Base-by-base conservation (phyloP, 371 early-diverging fungal genomes). In the Mucor circinelloides region DNA sequence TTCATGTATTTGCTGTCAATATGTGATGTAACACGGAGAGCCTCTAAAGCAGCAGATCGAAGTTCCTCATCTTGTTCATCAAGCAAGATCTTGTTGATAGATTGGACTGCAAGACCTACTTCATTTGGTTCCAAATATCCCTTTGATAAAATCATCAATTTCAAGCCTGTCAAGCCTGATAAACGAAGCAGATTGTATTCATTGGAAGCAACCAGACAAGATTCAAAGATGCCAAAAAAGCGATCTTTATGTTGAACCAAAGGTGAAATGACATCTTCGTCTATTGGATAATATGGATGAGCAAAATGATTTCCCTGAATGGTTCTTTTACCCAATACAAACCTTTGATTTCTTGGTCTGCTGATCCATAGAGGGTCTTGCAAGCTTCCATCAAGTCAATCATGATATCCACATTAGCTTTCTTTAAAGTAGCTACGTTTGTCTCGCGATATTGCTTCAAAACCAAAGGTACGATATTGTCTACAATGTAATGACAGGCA, bases 101-200 rank as follows among this genome's bases (percentile, higher is more conserved):
- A 83, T 64, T 86, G 88, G 0, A 88, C 75, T 15, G 83, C 85
- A 55, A 87, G 67, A 12, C 83, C 87, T 13, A 83, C 77, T 75
- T 93, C 93, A 56, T 91, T 84, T 10, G 81, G 71, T 12, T 78
- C 73, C 28, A 93, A 70, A 61, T 83, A 89, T 7, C 78, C 74
- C 17, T 78, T 83, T 19, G 89, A 79, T 36, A 92, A 61, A 30
- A 84, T 82, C 85, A 93, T 85, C 12, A 85, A 76, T 50, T 87
- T 82, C 30, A 93, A 80, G 4, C 93, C 93, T 57, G 83, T 84
- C 10, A 92, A 70, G 6, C 92, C 91, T 19, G 86, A 83, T 17
- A 89, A 73, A 34, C 92, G 83, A 56, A 92, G 69, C 7, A 87
- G 82, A 62, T 86, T 90, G 70, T 93, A 90, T 78, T 93, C 93